A percentile compares a stretch with the other conserved stretches of the same genome.
These are phyloP conservation scores for Colletotrichum phormii DNA, from an alignment of 2,329 filamentous ascomycete species.

Conservation along the genomic window DNA sequence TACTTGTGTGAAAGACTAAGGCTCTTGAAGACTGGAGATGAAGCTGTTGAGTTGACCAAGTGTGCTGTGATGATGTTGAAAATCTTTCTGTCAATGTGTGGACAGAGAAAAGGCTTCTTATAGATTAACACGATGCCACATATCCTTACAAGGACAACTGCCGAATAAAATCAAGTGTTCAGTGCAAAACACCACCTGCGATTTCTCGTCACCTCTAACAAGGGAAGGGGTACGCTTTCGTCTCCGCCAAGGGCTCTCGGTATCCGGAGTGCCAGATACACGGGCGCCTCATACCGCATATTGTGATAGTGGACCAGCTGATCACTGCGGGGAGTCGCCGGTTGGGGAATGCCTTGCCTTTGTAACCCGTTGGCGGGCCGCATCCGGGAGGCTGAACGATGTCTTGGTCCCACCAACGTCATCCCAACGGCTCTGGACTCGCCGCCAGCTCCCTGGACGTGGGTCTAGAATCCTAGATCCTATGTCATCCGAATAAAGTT, in stretches of 20 bases:
- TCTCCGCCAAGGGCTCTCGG: neutral
- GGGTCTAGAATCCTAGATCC: neutral
- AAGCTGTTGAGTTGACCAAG: neutral
- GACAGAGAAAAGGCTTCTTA: neutral
- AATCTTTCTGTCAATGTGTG: neutral
- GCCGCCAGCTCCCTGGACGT: neutral
- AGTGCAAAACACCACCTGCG: neutral
- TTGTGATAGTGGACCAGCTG: neutral
- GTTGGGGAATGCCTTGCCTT: neutral
- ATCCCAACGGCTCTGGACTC: constrained; percentile 3
- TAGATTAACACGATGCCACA: neutral
- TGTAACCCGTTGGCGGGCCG: neutral
- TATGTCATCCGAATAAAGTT: neutral
- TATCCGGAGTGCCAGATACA: neutral
- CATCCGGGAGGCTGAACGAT: neutral
- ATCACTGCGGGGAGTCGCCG: neutral
- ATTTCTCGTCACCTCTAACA: neutral
- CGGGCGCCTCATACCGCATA: neutral
- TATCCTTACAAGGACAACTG: neutral
- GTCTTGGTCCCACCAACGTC: neutral
- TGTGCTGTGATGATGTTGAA: neutral
- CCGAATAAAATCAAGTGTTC: neutral
- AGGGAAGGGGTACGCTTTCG: neutral
- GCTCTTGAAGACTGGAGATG: neutral
- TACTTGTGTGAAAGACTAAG: neutral